Percentiles rank a stretch among this genome's conserved stretches.
Conservation (phyloP, 345 rosid species). For the Microthlaspi erraticum region DNA sequence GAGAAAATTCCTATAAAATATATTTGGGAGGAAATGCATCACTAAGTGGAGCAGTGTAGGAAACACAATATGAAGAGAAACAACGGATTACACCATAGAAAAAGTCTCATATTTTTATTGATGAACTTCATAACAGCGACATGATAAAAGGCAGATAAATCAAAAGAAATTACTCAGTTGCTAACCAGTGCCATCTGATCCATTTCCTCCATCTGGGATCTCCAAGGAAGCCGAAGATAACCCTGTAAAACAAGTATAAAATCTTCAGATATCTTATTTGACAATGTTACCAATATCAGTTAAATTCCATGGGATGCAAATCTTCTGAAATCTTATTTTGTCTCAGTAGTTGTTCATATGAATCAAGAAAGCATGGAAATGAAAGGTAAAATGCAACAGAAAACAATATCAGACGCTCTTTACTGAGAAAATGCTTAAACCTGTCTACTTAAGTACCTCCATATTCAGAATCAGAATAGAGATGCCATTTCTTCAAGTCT, state of each 20-base stretch:
- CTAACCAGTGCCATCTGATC: constrained; percentile 57
- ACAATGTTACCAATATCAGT: neutral
- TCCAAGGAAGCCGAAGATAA: constrained; percentile 92
- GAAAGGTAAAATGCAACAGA: neutral
- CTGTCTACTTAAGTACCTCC: constrained; percentile 66
- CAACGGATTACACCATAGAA: neutral
- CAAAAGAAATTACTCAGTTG: constrained; percentile 11
- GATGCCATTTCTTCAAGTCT: constrained; percentile 91
- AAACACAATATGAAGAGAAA: constrained; percentile 23
- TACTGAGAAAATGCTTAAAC: constrained; percentile 15
- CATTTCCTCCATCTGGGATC: constrained; percentile 59
- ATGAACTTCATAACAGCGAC: neutral
- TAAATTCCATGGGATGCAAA: neutral
- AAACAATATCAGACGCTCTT: constrained; percentile 18
- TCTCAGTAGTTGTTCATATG: constrained; percentile 15
- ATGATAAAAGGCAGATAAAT: constrained; percentile 4
- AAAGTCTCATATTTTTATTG: constrained; percentile 9
- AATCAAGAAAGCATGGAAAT: constrained; percentile 21
- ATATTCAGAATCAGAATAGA: constrained; percentile 91
- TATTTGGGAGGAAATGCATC: constrained; percentile 17
- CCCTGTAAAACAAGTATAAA: constrained; percentile 53
- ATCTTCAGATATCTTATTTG: constrained; percentile 2
- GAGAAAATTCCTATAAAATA: constrained; percentile 71
- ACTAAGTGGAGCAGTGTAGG: constrained; percentile 4
- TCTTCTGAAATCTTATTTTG: neutral